Evolutionary conservation across 2,329 filamentous ascomycete species (phyloP).

Genomic region (Ophiostoma fasciatum): DNA sequence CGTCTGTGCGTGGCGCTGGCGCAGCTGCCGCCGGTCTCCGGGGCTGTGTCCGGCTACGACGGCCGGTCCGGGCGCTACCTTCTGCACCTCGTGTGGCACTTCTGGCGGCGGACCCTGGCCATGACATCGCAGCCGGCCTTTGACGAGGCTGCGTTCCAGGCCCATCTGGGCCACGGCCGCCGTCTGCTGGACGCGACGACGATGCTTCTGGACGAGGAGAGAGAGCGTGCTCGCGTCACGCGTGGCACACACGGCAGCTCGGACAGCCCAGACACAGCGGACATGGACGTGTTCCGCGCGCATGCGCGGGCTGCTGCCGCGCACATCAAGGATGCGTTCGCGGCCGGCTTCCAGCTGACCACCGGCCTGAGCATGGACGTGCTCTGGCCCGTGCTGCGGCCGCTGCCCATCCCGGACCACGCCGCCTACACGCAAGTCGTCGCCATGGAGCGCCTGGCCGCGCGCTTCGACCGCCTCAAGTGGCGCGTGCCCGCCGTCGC

Average conservation of each 20-base stretch:
- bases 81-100: constrained; percentile 31
- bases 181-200: constrained; percentile 21
- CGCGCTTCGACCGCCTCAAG: constrained; percentile 43
- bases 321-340: constrained; percentile 42
- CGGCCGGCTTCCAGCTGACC: constrained; percentile 53
- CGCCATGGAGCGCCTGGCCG: constrained; percentile 40
- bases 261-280: too few relatives aligned
- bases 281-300: constrained; percentile 10
- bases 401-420: constrained; percentile 36
- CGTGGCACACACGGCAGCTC: too few relatives aligned
- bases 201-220: neutral
- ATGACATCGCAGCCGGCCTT: constrained; percentile 32
- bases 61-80: constrained; percentile 10
- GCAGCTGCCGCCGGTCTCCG: neutral
- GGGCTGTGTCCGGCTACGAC: too few relatives aligned
- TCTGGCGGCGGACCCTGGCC: constrained; percentile 37
- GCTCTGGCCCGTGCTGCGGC: constrained; percentile 61
- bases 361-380: constrained; percentile 69
- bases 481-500: constrained; percentile 39
- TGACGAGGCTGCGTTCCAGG: constrained; percentile 50
- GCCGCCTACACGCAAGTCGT: constrained; percentile 29
- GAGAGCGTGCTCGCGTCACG: too few relatives aligned
- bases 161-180: constrained; percentile 39
- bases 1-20: constrained; percentile 1
- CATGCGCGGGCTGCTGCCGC: constrained; percentile 26